Evolutionary conservation across 306 rosid genomes (phyloP), one percentile per base, ranked within the genome.

Genomic region (Pterocarpus macrocarpus): DNA sequence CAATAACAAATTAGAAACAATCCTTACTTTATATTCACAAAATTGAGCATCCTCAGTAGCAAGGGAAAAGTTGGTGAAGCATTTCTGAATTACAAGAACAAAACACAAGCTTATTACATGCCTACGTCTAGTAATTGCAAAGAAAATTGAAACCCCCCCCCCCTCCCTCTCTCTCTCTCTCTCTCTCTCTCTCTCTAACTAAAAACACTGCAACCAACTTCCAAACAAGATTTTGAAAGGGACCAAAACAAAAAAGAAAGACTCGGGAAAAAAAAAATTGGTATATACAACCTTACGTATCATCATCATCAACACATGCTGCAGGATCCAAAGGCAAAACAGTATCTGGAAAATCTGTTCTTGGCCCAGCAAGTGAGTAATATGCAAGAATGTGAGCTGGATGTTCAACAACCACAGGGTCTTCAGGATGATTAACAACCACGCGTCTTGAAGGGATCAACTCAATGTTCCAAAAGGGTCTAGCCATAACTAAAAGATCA

Each of bases 331-430:
- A 77, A 22, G 97, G 97, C 32, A 65, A 81, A 17, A 95, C 99
- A 44, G 86, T 85, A 35, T 84, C 82, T 8, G 99, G 97, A 84
- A 81, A 93, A 86, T 95, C 99, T 66, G 86, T 80, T 87, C 99
- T 90, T 35, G 62, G 99, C 68, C 99, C 99, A 44, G 97, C 99
- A 68, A 95, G 97, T 49, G 99, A 95, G 94, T 95, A 95, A 80
- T 93, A 95, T 5, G 97, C 99, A 71, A 95, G 98, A 73, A 95
- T 89, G 35, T 95, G 99, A 39, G 98, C 97, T 1, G 97, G 97
- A 74, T 91, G 95, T 43, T 91, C 98, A 9, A 63, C 82, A 39
- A 39, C 5, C 13, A 61, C 36, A 9, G 14, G 22, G 67, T 80
- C 90, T 56, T 64, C 90, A 0, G 8, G 49, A 9, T 11, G 82